Evolutionary conservation across 805 yeast species (phyloP), one percentile per base, ranked within the genome.

Genomic region (Lipomyces sp.): DNA sequence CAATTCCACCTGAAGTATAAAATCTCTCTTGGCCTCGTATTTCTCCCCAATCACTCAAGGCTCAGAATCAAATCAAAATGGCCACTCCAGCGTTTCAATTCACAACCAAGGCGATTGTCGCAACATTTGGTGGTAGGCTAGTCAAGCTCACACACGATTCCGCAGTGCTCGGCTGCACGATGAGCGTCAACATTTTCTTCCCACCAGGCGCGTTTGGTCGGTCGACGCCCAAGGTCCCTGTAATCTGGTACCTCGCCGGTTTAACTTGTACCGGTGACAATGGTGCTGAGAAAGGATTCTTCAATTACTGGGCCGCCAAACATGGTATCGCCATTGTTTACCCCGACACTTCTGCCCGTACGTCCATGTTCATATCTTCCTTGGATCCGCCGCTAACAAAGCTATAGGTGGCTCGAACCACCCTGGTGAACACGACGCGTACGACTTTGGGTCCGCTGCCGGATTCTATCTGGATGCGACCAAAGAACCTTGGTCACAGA

Each of bases 341-440:
- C 77, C 98, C 99, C 24, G 99, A 94, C 78, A 95, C 99, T 2
- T 93, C 98, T 7, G 98, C 99, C 63, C 86, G 98, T 66, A 57
- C 18, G 70, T 10, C 61, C 61, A 58, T 48, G 35, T n/a, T 29
- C 45, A 15, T 24, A 8, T 42, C 8, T n/a, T 51, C 8, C 29
- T 15, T 51, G 6, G 13, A 10, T n/a, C 54, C 24, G 35, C 24
- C 24, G 7, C 24, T 30, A 32, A 29, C 51, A 18, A 11, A n/a
- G 18, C 8, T 4, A 10, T 33, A 64, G 69, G 68, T 71, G 97
- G 96, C 15, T 86, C 88, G 13, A 82, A 81, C 59, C 82, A 88
- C 66, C 87, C 84, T 39, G 96, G 96, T n/a, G 95, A 89, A 75
- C 87, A 87, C 73, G 96, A 89, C 66, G 77, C 86, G 18, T 95